Evolutionary conservation across 1,284 basidiomycete genomes (phyloP).

Genomic region (Termitomyces sp.): DNA sequence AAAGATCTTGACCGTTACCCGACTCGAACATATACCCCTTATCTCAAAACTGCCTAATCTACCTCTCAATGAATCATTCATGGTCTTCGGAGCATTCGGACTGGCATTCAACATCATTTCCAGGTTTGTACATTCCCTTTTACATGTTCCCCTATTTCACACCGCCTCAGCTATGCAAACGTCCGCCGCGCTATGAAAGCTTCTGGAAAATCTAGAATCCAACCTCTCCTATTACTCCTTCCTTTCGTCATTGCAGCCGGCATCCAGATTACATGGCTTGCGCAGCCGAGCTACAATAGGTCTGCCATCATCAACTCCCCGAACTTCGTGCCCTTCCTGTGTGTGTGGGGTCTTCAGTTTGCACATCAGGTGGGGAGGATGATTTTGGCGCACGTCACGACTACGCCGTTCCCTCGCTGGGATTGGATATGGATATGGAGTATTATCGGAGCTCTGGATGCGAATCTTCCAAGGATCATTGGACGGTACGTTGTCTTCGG

Average conservation of each 20-base stretch:
- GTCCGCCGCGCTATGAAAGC: conserved; percentile 48
- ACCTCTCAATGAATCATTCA: conserved; percentile 83
- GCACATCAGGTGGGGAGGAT: conserved; percentile 87
- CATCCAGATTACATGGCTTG: conserved; percentile 80
- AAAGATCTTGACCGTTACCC: conserved; percentile 58
- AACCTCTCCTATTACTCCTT: conserved; percentile 71
- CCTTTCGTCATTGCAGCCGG: conserved; percentile 73
- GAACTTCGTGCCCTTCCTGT: conserved; percentile 82
- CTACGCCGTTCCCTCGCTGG: conserved; percentile 80
- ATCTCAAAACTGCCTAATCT: conserved; percentile 58
- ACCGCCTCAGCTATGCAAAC: conserved; percentile 64
- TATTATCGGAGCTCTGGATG: conserved; percentile 76
- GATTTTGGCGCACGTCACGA: conserved; percentile 91
- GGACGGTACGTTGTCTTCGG: conserved; percentile 50
- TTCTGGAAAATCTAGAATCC: conserved; percentile 32
- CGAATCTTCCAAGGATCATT: conserved; percentile 67
- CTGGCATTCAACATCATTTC: conserved; percentile 80
- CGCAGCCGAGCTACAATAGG: conserved; percentile 53
- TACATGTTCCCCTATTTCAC: conserved; percentile 32
- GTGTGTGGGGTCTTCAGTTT: conserved; percentile 86
- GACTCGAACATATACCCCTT: conserved; percentile 48
- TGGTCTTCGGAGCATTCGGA: conserved; percentile 75
- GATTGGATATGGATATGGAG: conserved; percentile 87
- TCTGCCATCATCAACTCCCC: conserved; percentile 58
- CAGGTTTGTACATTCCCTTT: conserved; percentile 38